Conservation (phyloP, 108 stramenopile genomes). For the Cyclotella choctawhatcheeana region DNA sequence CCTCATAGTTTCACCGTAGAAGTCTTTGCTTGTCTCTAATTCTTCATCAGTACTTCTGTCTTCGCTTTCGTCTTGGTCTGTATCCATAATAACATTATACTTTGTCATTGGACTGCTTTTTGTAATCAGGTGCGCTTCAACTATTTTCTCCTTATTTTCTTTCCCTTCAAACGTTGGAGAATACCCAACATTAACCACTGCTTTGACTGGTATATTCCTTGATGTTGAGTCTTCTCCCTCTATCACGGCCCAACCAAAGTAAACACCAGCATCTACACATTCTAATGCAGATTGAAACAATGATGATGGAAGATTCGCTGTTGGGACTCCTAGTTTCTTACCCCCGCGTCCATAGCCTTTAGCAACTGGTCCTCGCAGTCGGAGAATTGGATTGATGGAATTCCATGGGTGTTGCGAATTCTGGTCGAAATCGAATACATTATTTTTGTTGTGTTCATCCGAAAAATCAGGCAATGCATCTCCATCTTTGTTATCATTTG, state of each 20-base stretch:
- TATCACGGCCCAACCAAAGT: conserved; percentile 84
- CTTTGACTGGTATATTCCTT: conserved; percentile 56
- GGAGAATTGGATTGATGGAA: conserved; percentile 54
- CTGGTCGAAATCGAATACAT: not conserved
- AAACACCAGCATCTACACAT: conserved; percentile 75
- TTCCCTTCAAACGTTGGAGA: conserved; percentile 90
- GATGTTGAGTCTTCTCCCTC: conserved; percentile 30
- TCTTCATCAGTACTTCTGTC: conserved; percentile 15
- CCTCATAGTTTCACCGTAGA: conserved; percentile 83
- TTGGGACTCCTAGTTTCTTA: conserved; percentile 89
- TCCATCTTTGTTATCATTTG: not conserved
- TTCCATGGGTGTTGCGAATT: conserved; percentile 27
- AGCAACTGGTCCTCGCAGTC: conserved; percentile 73
- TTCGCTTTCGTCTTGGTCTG: conserved; percentile 8
- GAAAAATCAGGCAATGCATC: not conserved
- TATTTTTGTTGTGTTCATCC: not conserved
- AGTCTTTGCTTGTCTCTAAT: conserved; percentile 58
- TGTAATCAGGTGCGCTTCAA: conserved; percentile 87
- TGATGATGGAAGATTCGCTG: conserved; percentile 87
- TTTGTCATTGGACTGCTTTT: conserved; percentile 38
- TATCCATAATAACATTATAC: conserved; percentile 17
- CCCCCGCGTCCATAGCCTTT: conserved; percentile 89
- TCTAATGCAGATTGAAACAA: conserved; percentile 79
- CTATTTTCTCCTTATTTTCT: conserved; percentile 89
- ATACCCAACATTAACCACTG: conserved; percentile 91